Evolutionary conservation across 192 early-diverging fungal species (phyloP), one percentile per base, ranked within the genome.

Genomic region (Diversispora epigaea): DNA sequence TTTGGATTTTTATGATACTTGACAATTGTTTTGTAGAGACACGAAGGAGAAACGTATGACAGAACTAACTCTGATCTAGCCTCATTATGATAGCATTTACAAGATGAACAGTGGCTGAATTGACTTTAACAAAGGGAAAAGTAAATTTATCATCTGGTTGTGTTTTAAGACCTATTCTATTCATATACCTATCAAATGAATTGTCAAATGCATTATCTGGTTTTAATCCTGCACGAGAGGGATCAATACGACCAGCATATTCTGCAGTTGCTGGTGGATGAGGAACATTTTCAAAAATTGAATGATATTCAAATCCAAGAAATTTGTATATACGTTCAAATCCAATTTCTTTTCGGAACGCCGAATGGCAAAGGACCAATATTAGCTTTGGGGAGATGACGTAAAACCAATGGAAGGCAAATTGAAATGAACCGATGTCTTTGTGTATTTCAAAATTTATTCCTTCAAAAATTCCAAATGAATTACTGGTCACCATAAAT

Each of bases 381-480:
- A 61, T 56, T 44, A 77, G 69, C 61, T 73, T 65, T n/a, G 80
- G 80, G 66, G 80, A 81, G 40, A 81, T 68, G 7, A 81, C 71
- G 73, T 61, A 81, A 67, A 81, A 73, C 39, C 15, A 56, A 55
- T 81, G 80, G 40, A 76, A 76, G 43, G 39, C 57, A 56, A 32
- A 56, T 70, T 70, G 50, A 55, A 56, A 55, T 67, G 65, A 45
- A 41, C 68, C 68, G 5, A 54, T 11, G 25, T 32, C 25, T 32
- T 47, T 2, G 8, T 52, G 3, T 25, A 2, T 47, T 21, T 11
- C 25, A 32, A 45, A 49, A 4, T 4, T 60, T 39, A 68, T 25
- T 4, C 80, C 80, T 49, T 81, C 80, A 40, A 72, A 81, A 4
- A 58, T 62, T 63, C 80, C 80, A 54, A 81, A 81, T 58, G 77